Base-by-base conservation (phyloP, 352 stramenopile species). In the Detonula confervacea region DNA sequence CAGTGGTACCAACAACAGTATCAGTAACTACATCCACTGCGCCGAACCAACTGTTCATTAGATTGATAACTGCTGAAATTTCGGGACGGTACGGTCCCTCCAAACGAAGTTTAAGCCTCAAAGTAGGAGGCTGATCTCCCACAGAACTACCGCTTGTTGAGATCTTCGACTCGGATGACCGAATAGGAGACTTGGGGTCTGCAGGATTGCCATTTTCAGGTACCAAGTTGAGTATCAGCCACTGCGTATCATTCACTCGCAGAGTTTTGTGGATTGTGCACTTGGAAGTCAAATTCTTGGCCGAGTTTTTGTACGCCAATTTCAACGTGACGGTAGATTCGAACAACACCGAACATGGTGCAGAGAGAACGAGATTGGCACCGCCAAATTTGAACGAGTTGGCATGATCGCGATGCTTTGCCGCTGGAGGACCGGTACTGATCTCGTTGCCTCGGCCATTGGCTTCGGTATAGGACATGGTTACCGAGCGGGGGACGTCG, bases 321-420 rank as follows among this genome's bases (percentile, higher is more conserved):
- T 52, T 68, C 8, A 92, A 78, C 0, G 46, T 77, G 12, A 83
- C 52, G 1, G 63, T 86, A 8, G 69, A 73, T 64, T 85, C 74
- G 51, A 89, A 92, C 0, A 92, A 51, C 11, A 73, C 35, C 12
- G 73, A 73, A n/a, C 90, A 64, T 0, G 86, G 80, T 18, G 78
- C 70, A 3, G 56, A 68, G 25, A 84, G 25, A 0, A 84, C 42
- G 0, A 85, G 25, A 8, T 47, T 66, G 0, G 70, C 60, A 24
- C 37, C 30, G 0, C 77, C 56, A 62, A 93, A 93, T 62, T 89
- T 89, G 66, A 90, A 93, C 0, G 81, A 86, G 54, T 93, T 93
- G 16, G 51, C 57, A 24, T 87, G 80, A 82, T 90, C 80, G 2
- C 79, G 80, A 67, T 92, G 84, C 39, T 85, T 78, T 5, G 84